These are phyloP conservation scores for Alternaria sp. DNA, from an alignment of 2,329 filamentous ascomycete species.

Conservation along the genomic window DNA sequence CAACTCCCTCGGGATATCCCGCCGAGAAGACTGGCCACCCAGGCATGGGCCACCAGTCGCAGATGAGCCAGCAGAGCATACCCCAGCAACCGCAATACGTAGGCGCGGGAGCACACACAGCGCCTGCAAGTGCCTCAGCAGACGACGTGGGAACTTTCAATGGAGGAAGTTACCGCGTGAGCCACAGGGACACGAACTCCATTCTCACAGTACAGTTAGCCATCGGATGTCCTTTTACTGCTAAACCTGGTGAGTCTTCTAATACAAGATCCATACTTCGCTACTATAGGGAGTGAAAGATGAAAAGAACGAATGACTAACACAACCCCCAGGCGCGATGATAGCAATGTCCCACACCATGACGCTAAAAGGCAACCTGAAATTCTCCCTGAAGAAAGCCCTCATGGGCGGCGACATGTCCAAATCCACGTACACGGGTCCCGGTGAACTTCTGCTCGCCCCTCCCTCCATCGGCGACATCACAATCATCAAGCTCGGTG, in stretches of 20 bases:
- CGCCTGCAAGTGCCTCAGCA: constrained; percentile 53
- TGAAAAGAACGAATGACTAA: neutral
- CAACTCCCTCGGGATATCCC: constrained; percentile 17
- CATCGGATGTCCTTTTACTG: constrained; percentile 81
- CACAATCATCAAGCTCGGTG: constrained; percentile 75
- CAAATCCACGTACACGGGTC: constrained; percentile 82
- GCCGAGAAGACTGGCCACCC: constrained; percentile 34
- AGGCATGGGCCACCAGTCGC: constrained; percentile 36
- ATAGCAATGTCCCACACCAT: constrained; percentile 93
- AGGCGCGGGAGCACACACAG: constrained; percentile 22
- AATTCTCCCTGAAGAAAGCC: constrained; percentile 92
- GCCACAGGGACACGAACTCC: constrained; percentile 88
- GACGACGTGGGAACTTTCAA: constrained; percentile 98
- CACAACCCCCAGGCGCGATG: constrained; percentile 70
- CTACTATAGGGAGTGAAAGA: neutral
- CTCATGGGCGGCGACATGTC: constrained; percentile 80
- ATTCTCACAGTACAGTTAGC: constrained; percentile 89
- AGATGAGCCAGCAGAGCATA: constrained; percentile 32
- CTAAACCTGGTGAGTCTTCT: constrained; percentile 70
- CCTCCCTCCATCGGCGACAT: constrained; percentile 85
- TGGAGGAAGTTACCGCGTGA: constrained; percentile 91
- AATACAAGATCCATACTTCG: neutral
- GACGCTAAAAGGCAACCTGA: constrained; percentile 79
- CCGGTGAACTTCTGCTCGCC: constrained; percentile 86
- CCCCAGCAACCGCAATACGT: constrained; percentile 43